These are phyloP conservation scores for Cymbopogon flexuosus DNA, from an alignment of 202 grass and related monocot species.

Conservation along the genomic window DNA sequence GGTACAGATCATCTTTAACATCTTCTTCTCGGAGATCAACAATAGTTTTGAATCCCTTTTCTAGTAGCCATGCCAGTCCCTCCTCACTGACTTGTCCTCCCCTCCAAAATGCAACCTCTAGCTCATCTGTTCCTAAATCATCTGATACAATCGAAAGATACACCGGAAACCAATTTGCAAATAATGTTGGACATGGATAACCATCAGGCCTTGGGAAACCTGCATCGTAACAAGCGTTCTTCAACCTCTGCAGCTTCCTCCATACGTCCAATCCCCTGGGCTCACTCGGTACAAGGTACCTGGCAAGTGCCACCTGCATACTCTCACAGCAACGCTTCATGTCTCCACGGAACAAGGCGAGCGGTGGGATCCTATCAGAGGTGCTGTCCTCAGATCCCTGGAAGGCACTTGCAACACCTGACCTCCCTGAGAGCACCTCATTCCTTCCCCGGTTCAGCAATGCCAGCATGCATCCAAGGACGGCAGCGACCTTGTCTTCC, in stretches of 20 bases:
- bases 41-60: conserved; percentile 80
- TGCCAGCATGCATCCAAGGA: conserved; percentile 85
- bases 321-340: conserved; percentile 95
- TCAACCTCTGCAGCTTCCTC: conserved; percentile 81
- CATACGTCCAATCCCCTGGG: conserved; percentile 49
- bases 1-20: conserved; percentile 65
- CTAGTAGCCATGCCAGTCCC: conserved; percentile 69
- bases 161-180: conserved; percentile 90
- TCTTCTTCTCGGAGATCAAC: conserved; percentile 79
- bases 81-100: conserved; percentile 89
- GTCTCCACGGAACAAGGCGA: conserved; percentile 78
- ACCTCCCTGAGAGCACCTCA: conserved; percentile 74
- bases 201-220: conserved; percentile 75
- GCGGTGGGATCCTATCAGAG: conserved; percentile 68
- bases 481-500: conserved; percentile 81
- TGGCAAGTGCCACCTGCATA: conserved; percentile 74
- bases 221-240: conserved; percentile 79
- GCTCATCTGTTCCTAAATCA: conserved; percentile 52
- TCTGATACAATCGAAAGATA: conserved; percentile 47
- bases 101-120: conserved; percentile 88
- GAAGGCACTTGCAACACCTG: conserved; percentile 36
- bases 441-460: conserved; percentile 62
- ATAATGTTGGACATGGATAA: conserved; percentile 75
- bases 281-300: conserved; percentile 49
- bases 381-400: conserved; percentile 41